A percentile compares a stretch with the other conserved stretches of the same genome.
These are phyloP conservation scores for Leucocoprinus birnbaumii DNA, from an alignment of 768 basidiomycete genomes.

Conservation along the genomic window DNA sequence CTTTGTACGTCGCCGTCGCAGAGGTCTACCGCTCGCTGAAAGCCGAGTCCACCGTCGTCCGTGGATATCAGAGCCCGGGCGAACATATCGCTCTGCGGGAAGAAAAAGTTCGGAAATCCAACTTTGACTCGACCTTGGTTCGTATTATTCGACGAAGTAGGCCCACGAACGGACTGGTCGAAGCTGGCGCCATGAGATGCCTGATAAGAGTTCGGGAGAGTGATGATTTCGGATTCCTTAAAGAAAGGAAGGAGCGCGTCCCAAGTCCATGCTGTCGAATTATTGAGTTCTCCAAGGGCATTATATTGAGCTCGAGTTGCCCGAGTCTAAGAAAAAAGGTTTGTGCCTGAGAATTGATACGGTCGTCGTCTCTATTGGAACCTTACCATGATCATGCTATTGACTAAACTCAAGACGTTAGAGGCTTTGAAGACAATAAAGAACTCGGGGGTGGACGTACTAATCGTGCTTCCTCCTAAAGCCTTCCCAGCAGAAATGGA, in stretches of 20 bases:
- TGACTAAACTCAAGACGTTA: conserved; percentile 28
- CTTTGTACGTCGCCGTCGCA: conserved; percentile 24
- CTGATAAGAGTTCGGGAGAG: conserved; percentile 38
- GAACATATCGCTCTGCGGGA: conserved; percentile 26
- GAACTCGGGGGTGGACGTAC: conserved; percentile 11
- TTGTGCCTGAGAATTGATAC: background rate
- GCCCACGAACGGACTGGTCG: conserved; percentile 22
- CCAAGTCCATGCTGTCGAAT: conserved; percentile 34
- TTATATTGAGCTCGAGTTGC: conserved; percentile 31
- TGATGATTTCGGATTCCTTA: conserved; percentile 55
- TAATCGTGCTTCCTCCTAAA: conserved; percentile 57
- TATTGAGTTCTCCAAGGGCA: conserved; percentile 16
- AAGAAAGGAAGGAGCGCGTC: conserved; percentile 39
- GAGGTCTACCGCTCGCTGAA: conserved; percentile 23
- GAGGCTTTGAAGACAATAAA: background rate
- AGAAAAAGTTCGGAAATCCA: conserved; percentile 31
- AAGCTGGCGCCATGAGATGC: conserved; percentile 21
- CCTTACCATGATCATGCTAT: conserved; percentile 37
- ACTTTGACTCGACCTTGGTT: conserved; percentile 25
- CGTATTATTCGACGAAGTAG: background rate
- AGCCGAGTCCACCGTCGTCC: conserved; percentile 14
- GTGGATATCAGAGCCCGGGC: conserved; percentile 13
- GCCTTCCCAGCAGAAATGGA: conserved; percentile 39
- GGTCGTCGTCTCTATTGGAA: background rate
- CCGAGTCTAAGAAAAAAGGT: conserved; percentile 20